Evolutionary conservation across 257 asterid genomes (phyloP), one percentile per base, ranked within the genome.

Genomic region (Nicotiana sylvestris): DNA sequence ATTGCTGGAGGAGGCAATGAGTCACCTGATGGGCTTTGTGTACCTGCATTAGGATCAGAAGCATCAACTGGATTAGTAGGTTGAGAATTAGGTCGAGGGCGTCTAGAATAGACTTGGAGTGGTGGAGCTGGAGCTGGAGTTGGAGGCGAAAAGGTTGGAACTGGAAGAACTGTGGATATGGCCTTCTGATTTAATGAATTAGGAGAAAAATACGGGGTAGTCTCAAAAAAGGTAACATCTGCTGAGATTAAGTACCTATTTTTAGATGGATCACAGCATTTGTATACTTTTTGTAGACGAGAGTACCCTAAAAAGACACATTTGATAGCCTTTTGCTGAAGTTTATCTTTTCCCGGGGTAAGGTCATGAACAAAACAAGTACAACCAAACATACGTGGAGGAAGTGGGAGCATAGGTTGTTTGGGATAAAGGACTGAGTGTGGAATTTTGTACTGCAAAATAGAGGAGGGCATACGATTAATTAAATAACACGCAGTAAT

Each of bases 221-320:
- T 74, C 39, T 82, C 82, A 4, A 60, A 13, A 10, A 82, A 74
- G 53, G 66, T 82, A 25, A 82, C 85, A 82, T 61, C 76, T n/a
- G 65, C 13, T 57, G 72, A 70, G 9, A 55, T n/a, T 5, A 58
- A 61, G 18, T 16, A 46, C 13, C 3, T 25, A 6, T 46, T 9
- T 5, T 4, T 2, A 16, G 2, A 33, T 6, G 66, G 77, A 11
- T 25, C 51, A 58, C 12, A 76, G 39, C 57, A 82, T 17, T 76
- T 7, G 30, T 82, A 82, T 1, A 82, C 82, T 25, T 74, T 39
- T 64, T 72, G 74, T 18, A 18, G 17, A 6, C n/a, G 57, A 9
- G 74, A 32, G 46, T 82, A 82, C 2, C 85, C 76, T 1, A 72
- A 5, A 49, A 76, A 76, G 6, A 82, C 37, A 29, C 1, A 74